Evolutionary conservation across 768 basidiomycete genomes (phyloP).

Genomic region (Auricularia cornea): DNA sequence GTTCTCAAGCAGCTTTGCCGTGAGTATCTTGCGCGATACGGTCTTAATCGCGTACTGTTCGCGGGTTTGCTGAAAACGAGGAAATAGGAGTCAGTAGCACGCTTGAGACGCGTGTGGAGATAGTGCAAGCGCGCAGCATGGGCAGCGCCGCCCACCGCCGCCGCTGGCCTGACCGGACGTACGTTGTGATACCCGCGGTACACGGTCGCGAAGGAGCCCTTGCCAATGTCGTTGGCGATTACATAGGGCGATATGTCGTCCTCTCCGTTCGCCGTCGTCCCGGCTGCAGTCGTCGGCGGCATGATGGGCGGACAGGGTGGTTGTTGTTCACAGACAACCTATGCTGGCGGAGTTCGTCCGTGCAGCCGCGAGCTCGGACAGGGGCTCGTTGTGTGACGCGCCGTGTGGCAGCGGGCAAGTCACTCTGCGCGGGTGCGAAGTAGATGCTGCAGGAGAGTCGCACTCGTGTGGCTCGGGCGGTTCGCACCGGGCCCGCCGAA

Average conservation of each 20-base stretch:
- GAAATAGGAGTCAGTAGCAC: neutral
- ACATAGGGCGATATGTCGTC: constrained; percentile 72
- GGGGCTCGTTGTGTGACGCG: neutral
- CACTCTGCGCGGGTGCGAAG: neutral
- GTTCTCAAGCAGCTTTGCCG: constrained; percentile 90
- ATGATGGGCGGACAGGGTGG: neutral
- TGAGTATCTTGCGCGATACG: constrained; percentile 79
- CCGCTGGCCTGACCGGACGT: too few species aligned
- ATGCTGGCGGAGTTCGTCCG: neutral
- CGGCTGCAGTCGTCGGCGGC: neutral
- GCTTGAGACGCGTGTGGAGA: constrained; percentile 4
- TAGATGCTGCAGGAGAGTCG: neutral
- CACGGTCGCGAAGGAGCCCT: constrained; percentile 94
- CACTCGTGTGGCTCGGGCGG: neutral
- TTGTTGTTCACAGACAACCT: neutral
- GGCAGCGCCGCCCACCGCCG: too few species aligned
- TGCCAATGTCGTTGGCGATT: constrained; percentile 68
- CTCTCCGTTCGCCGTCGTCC: constrained; percentile 35
- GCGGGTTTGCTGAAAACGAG: constrained; percentile 52
- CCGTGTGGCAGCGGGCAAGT: neutral
- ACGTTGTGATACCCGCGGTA: constrained; percentile 91
- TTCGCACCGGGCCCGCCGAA: neutral
- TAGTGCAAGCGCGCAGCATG: neutral
- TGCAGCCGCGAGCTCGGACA: neutral
- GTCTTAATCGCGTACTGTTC: constrained; percentile 89